These are phyloP conservation scores for Wickerhamiella lipophila DNA, from an alignment of 805 yeast species.

Conservation along the genomic window DNA sequence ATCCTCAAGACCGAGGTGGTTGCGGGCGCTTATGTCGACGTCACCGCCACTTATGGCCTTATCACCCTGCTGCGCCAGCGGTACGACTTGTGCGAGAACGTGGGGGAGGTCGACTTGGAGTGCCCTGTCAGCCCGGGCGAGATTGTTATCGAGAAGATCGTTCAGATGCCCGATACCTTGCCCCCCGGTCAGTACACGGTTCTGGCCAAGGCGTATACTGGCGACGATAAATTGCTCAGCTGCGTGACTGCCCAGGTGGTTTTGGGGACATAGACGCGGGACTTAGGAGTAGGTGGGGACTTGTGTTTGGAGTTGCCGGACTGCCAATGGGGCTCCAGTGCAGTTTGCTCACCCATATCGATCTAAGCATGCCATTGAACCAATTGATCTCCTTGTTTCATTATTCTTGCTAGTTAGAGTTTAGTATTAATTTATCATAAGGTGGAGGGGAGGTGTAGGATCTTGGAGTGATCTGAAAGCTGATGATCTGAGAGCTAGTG, in stretches of 20 bases:
- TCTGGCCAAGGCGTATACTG: slow-evolving; percentile 79
- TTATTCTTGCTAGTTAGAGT: neutral
- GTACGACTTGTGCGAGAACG: slow-evolving; percentile 84
- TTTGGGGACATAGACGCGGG: too few species aligned
- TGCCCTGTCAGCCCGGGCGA: slow-evolving; percentile 73
- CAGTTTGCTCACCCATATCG: too few species aligned
- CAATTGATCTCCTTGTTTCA: neutral
- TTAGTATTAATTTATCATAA: neutral
- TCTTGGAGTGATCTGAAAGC: too few species aligned
- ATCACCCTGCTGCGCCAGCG: slow-evolving; percentile 78
- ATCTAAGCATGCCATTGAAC: too few species aligned
- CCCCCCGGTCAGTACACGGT: slow-evolving; percentile 92
- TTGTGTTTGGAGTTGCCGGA: too few species aligned
- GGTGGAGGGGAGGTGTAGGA: too few species aligned
- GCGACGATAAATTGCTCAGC: slow-evolving; percentile 66
- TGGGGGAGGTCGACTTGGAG: slow-evolving; percentile 65
- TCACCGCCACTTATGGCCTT: slow-evolving; percentile 85
- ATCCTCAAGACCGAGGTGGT: slow-evolving; percentile 39
- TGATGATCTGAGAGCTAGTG: too few species aligned
- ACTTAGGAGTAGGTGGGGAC: too few species aligned
- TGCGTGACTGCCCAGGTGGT: slow-evolving; percentile 47
- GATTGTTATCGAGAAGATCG: slow-evolving; percentile 52
- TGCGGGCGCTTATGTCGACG: slow-evolving; percentile 90
- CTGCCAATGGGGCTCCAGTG: too few species aligned
- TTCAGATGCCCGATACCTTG: slow-evolving; percentile 78